Percentiles rank a stretch among this genome's conserved stretches.
phyloP scores from a whole-genome alignment of 2,329 filamentous ascomycete genomes.

The Daldinia eschscholtzii region DNA sequence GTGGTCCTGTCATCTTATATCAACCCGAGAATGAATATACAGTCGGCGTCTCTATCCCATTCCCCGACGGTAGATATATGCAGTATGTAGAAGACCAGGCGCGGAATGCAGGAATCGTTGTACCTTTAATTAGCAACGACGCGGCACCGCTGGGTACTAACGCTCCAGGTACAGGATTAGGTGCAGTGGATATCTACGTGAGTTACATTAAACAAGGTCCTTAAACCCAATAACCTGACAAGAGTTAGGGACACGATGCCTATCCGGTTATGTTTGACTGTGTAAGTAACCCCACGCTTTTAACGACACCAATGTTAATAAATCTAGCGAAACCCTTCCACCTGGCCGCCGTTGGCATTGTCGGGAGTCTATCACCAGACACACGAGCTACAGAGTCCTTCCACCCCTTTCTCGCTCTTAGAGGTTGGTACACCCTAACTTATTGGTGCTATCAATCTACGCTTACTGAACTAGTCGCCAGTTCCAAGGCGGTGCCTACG shows the following conservation, averaged over 20 bases:
- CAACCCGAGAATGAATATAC: slow-evolving; percentile 89
- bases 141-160: slow-evolving; percentile 71
- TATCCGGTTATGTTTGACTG: slow-evolving; percentile 61
- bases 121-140: slow-evolving; percentile 83
- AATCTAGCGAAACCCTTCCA: slow-evolving; percentile 54
- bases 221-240: slow-evolving; percentile 11
- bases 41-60: slow-evolving; percentile 62
- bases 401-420: slow-evolving; percentile 65
- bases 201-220: neutral
- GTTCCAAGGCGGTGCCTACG: slow-evolving; percentile 79
- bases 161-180: slow-evolving; percentile 70
- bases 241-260: slow-evolving; percentile 53
- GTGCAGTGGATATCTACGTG: slow-evolving; percentile 56
- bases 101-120: slow-evolving; percentile 74
- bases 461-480: slow-evolving; percentile 11
- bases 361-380: slow-evolving; percentile 67
- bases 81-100: slow-evolving; percentile 77
- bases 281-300: slow-evolving; percentile 36
- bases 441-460: neutral
- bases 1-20: slow-evolving; percentile 81
- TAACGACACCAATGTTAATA: neutral
- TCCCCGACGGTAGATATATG: slow-evolving; percentile 77
- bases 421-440: slow-evolving; percentile 48
- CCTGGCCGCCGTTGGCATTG: slow-evolving; percentile 69
- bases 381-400: slow-evolving; percentile 72